phyloP scores from a whole-genome alignment of 192 early-diverging fungal species.

The Entomortierella parvispora region DNA sequence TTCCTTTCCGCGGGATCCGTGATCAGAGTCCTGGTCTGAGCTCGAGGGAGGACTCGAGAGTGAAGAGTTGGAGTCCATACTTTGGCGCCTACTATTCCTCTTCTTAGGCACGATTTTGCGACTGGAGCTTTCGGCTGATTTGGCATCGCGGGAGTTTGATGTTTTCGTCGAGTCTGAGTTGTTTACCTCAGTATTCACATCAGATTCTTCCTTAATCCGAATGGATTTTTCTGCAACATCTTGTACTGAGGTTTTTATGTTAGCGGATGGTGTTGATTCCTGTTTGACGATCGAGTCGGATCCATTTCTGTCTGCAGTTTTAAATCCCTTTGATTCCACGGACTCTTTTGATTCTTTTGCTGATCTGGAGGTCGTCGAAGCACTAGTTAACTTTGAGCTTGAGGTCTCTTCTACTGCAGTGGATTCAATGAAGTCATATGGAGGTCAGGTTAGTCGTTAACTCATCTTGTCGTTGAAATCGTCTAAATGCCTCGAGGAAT shows the following conservation, averaged over 20 bases:
- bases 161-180: no score
- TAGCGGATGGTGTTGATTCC: neutral
- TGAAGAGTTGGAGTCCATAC: slow-evolving; percentile 40
- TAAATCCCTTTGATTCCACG: neutral
- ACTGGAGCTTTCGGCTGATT: neutral
- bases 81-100: slow-evolving; percentile 39
- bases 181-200: no score
- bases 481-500: no score
- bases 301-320: neutral
- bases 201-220: no score
- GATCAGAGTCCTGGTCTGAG: slow-evolving; percentile 32
- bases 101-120: slow-evolving; percentile 30
- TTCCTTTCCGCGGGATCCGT: neutral
- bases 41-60: slow-evolving; percentile 47
- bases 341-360: neutral
- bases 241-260: no score
- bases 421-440: no score
- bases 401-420: no score
- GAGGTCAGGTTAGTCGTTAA: no score
- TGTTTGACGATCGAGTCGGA: neutral
- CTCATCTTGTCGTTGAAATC: no score
- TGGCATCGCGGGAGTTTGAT: no score
- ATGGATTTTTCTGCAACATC: no score
- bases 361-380: neutral
- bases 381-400: neutral